Evolutionary conservation across 106 monocot species (phyloP), one percentile per base, ranked within the genome.

Genomic region (Allium cepa): DNA sequence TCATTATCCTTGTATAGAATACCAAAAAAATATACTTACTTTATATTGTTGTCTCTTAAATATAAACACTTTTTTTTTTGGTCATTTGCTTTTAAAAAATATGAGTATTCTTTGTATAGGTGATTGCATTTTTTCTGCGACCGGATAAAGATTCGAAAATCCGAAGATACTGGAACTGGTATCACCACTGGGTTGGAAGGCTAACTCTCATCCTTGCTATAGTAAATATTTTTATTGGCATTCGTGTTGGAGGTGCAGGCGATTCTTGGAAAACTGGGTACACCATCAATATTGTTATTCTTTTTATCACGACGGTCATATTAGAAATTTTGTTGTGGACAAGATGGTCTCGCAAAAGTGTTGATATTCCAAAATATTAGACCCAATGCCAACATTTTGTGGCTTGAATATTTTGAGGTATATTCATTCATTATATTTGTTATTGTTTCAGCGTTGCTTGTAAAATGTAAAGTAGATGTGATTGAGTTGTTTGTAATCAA

Each of bases 261-360:
- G 62, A 47, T 55, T 76, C 82, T 4, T 94, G 94, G 94, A 94
- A 81, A 77, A 59, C 87, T 53, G 87, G 94, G 12, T 94, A 94
- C 62, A 83, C 85, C 4, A 56, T 90, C 72, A 79, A 77, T 68
- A 80, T 94, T 55, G 66, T 74, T 55, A 2, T 85, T 59, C 72
- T 94, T 66, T 62, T 94, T 26, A 14, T 79, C 36, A 64, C 77
- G 49, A 22, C 66, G 3, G 68, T 83, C 28, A 56, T 81, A 17
- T 61, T 94, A 15, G 94, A 94, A 79, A 66, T 85, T 50, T 60
- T 94, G 50, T 57, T 81, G 26, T 87, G 84, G 84, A 74, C 78
- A 53, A 85, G 68, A 77, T 71, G 81, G 79, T 76, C 84, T 6
- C 83, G 47, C 68, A 83, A 79, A 67, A 63, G 66, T 36, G 62